Conservation (phyloP, 164 flowering plant genomes). For the Saururus chinensis region DNA sequence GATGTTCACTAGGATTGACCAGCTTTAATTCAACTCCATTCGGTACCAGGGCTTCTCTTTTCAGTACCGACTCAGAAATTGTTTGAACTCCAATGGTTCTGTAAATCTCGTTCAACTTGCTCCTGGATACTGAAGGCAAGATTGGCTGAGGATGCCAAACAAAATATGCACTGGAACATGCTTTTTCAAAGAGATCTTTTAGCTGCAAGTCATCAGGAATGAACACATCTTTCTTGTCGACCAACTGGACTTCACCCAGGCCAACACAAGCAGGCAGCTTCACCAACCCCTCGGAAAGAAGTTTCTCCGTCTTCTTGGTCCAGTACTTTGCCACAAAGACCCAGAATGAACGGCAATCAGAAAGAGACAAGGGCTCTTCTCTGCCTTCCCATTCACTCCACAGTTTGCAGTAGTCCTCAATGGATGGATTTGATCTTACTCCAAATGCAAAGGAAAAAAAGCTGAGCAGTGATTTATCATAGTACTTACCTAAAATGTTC, state of each 20-base stretch:
- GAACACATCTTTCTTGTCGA: constrained; percentile 41
- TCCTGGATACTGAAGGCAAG: constrained; percentile 20
- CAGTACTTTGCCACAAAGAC: constrained; percentile 20
- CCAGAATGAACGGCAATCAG: constrained; percentile 59
- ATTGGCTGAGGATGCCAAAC: constrained; percentile 54
- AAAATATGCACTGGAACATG: constrained; percentile 29
- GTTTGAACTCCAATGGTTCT: constrained; percentile 35
- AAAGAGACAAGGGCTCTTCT: constrained; percentile 12
- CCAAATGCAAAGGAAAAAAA: constrained; percentile 36
- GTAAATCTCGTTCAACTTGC: constrained; percentile 31
- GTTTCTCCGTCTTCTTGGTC: constrained; percentile 14
- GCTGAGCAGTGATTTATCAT: constrained; percentile 21
- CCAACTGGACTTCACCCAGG: constrained; percentile 18
- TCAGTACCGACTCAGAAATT: constrained; percentile 39
- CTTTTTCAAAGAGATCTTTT: constrained; percentile 33
- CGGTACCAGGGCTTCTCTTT: constrained; percentile 14
- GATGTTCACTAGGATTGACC: constrained; percentile 11
- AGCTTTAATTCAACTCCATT: constrained; percentile 14
- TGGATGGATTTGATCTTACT: constrained; percentile 33
- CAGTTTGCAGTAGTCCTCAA: constrained; percentile 38
- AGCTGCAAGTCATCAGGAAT: constrained; percentile 55
- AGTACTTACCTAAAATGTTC: constrained; percentile 32
- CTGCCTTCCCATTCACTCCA: constrained; percentile 56
- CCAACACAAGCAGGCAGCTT: constrained; percentile 38
- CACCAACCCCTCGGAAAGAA: constrained; percentile 16